Evolutionary conservation across 2,329 filamentous ascomycete species (phyloP).

Genomic region (Fusarium xylarioides): DNA sequence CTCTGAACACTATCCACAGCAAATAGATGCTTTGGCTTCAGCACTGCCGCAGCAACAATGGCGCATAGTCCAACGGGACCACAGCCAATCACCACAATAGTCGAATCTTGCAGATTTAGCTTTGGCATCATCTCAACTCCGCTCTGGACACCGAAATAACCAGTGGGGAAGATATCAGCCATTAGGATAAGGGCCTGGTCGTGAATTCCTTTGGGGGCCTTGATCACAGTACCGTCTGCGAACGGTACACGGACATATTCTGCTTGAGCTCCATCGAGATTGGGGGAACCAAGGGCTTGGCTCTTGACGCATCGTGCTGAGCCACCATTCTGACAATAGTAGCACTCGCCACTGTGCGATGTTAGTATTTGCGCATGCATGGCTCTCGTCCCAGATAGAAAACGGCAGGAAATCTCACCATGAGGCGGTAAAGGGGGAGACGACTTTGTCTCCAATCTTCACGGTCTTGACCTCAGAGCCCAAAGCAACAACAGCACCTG

Average conservation of each 20-base stretch:
- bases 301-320: constrained; percentile 79
- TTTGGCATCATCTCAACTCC: constrained; percentile 70
- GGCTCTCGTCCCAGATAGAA: too few relatives aligned
- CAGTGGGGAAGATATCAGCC: constrained; percentile 91
- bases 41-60: constrained; percentile 76
- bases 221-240: constrained; percentile 81
- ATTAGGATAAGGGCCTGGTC: constrained; percentile 83
- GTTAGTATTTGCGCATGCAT: neutral
- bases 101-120: constrained; percentile 56
- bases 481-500: constrained; percentile 74
- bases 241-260: constrained; percentile 83
- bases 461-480: constrained; percentile 75
- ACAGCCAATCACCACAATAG: constrained; percentile 83
- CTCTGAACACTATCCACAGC: constrained; percentile 81
- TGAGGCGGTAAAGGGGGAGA: constrained; percentile 85
- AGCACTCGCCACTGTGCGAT: constrained; percentile 66
- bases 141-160: constrained; percentile 83
- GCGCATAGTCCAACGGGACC: constrained; percentile 88
- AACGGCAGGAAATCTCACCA: constrained; percentile 60
- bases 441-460: constrained; percentile 78
- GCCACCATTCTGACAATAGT: constrained; percentile 81
- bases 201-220: constrained; percentile 70
- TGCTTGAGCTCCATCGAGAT: constrained; percentile 81
- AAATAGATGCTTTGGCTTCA: constrained; percentile 77
- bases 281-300: constrained; percentile 73